Percentiles rank a stretch among this genome's conserved stretches.
Conservation (phyloP, 306 rosid genomes). For the Pterocarpus macrocarpus region DNA sequence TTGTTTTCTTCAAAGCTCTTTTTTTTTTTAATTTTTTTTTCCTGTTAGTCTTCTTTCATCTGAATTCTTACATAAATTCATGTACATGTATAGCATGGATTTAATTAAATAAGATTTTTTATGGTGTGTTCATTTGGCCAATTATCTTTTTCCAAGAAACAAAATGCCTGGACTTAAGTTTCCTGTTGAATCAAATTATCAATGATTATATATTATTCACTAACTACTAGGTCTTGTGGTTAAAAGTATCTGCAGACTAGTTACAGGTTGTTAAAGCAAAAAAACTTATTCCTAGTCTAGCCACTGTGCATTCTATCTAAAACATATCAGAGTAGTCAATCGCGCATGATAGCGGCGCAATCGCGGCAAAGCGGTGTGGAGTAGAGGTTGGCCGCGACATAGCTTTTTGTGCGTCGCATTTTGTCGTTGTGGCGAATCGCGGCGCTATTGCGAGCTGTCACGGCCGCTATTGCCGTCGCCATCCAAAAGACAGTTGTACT, state of each 20-base stretch:
- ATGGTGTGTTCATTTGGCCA: not conserved
- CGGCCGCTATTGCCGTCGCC: no score
- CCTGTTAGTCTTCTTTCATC: not conserved
- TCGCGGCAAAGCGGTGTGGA: no score
- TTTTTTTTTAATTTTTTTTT: not conserved
- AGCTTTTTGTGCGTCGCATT: no score
- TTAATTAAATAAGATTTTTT: constrained; percentile 1
- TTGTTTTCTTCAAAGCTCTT: not conserved
- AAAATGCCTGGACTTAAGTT: not conserved
- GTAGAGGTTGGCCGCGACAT: no score
- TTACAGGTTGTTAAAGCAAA: not conserved
- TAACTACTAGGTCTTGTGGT: not conserved
- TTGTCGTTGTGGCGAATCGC: no score
- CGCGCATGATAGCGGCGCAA: no score
- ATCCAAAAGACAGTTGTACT: no score
- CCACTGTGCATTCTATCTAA: constrained; percentile 1
- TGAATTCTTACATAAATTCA: constrained; percentile 8
- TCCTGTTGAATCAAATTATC: constrained; percentile 11
- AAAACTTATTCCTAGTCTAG: constrained; percentile 5
- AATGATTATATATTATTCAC: constrained; percentile 6
- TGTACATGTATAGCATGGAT: constrained; percentile 11
- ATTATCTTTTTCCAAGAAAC: not conserved
- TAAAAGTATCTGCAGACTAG: not conserved
- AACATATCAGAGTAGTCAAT: not conserved
- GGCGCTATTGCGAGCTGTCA: no score